These are phyloP conservation scores for Alternaria solani DNA, from an alignment of 2,329 filamentous ascomycete genomes.

Conservation along the genomic window DNA sequence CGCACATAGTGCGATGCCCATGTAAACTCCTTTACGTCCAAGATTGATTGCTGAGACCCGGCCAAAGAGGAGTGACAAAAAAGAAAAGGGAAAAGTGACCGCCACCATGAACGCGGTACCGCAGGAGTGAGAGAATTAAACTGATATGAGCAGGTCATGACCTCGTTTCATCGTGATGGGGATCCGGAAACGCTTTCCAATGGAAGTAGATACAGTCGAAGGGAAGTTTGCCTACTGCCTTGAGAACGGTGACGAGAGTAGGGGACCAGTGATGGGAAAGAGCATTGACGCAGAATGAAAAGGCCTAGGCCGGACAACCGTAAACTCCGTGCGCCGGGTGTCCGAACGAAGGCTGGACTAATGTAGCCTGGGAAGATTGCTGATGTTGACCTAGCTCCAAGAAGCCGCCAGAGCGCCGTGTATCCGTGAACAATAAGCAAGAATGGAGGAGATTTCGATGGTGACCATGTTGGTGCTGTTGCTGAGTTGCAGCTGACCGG, in stretches of 20 bases:
- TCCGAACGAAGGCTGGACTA: slow-evolving; percentile 32
- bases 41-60: slow-evolving; percentile 13
- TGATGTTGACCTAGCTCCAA: slow-evolving; percentile 34
- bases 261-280: background rate
- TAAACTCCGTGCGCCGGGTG: slow-evolving; percentile 35
- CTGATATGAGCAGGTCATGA: slow-evolving; percentile 41
- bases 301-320: slow-evolving; percentile 32
- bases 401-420: slow-evolving; percentile 41
- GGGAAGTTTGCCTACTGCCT: slow-evolving; percentile 22
- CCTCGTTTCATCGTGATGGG: slow-evolving; percentile 48
- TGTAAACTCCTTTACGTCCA: slow-evolving; percentile 31
- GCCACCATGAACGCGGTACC: slow-evolving; percentile 19
- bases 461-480: slow-evolving; percentile 32
- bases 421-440: slow-evolving; percentile 50
- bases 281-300: slow-evolving; percentile 9
- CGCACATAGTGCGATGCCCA: slow-evolving; percentile 27
- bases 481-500: slow-evolving; percentile 17
- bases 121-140: slow-evolving; percentile 30
- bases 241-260: slow-evolving; percentile 2
- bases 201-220: slow-evolving; percentile 45
- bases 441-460: slow-evolving; percentile 47
- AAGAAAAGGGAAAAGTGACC: slow-evolving; percentile 20
- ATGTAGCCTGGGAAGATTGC: slow-evolving; percentile 24
- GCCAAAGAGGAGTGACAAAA: slow-evolving; percentile 17
- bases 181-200: slow-evolving; percentile 38